Conservation (phyloP, 164 flowering plant genomes). For the Annona squamosa region DNA sequence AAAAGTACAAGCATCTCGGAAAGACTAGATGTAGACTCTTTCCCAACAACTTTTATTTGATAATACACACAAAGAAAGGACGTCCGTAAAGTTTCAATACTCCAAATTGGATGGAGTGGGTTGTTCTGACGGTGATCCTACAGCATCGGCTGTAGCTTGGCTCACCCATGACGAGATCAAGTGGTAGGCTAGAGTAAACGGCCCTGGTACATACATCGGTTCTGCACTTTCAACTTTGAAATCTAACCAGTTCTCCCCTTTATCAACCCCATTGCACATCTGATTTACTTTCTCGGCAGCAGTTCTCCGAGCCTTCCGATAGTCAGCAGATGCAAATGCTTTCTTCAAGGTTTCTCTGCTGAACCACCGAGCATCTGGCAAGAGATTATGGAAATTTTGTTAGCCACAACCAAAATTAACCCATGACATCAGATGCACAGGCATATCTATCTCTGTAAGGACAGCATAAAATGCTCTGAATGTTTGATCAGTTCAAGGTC, state of each 20-base stretch:
- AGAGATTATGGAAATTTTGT: neutral
- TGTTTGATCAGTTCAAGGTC: too few relatives aligned
- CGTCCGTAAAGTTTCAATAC: neutral
- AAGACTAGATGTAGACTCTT: too few relatives aligned
- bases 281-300: constrained; percentile 76
- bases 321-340: constrained; percentile 64
- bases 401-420: neutral
- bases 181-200: constrained; percentile 92
- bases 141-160: constrained; percentile 10
- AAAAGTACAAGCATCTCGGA: too few relatives aligned
- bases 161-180: constrained; percentile 81
- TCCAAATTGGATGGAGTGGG: constrained; percentile 45
- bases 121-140: constrained; percentile 13
- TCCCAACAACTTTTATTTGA: too few relatives aligned
- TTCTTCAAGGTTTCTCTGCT: constrained; percentile 79
- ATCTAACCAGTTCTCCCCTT: constrained; percentile 56
- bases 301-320: constrained; percentile 76
- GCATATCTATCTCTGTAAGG: too few relatives aligned
- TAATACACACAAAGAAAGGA: too few relatives aligned
- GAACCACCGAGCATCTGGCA: constrained; percentile 85
- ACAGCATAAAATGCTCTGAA: too few relatives aligned
- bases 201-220: constrained; percentile 89
- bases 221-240: constrained; percentile 92
- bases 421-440: too few relatives aligned
- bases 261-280: constrained; percentile 86